These are phyloP conservation scores for Mycothermus thermophilus DNA, from an alignment of 495 filamentous ascomycete genomes.

Conservation along the genomic window DNA sequence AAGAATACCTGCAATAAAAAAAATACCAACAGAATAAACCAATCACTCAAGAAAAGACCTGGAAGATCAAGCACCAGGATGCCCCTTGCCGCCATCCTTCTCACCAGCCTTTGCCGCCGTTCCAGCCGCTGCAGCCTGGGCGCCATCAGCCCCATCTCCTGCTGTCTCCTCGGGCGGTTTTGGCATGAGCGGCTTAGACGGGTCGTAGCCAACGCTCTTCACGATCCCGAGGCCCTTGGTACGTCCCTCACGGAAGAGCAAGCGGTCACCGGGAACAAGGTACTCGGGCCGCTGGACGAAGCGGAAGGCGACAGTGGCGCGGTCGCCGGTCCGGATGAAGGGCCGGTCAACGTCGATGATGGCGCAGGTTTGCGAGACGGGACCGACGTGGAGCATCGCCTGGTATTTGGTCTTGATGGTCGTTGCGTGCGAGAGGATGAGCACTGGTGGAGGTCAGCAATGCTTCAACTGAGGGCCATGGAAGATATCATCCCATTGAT, in stretches of 20 bases:
- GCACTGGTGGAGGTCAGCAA: slow-evolving; percentile 38
- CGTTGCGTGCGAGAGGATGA: slow-evolving; percentile 93
- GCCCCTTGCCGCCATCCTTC: background rate
- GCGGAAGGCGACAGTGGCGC: slow-evolving; percentile 80
- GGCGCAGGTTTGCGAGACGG: slow-evolving; percentile 86
- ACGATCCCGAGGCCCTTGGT: slow-evolving; percentile 95
- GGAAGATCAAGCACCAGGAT: slow-evolving; percentile 2
- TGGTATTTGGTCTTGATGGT: slow-evolving; percentile 97
- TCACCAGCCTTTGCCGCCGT: background rate
- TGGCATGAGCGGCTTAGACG: slow-evolving; percentile 25
- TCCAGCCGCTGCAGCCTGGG: too few species aligned
- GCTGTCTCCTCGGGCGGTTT: slow-evolving; percentile 12
- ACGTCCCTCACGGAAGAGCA: slow-evolving; percentile 86
- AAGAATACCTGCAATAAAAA: too few species aligned
- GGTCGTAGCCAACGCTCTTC: slow-evolving; percentile 80
- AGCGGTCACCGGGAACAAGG: slow-evolving; percentile 69
- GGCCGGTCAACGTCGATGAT: slow-evolving; percentile 98
- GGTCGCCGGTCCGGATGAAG: slow-evolving; percentile 86
- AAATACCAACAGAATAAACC: too few species aligned
- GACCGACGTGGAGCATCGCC: slow-evolving; percentile 95
- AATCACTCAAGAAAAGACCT: too few species aligned
- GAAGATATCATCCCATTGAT: too few species aligned
- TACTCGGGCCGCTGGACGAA: slow-evolving; percentile 97
- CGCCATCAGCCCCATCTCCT: slow-evolving; percentile 6
- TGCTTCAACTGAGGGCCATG: background rate